A percentile compares a stretch with the other conserved stretches of the same genome.
These are phyloP conservation scores for Acanthamoeba lenticulata DNA, from an alignment of 208 protist genomes.

Conservation along the genomic window DNA sequence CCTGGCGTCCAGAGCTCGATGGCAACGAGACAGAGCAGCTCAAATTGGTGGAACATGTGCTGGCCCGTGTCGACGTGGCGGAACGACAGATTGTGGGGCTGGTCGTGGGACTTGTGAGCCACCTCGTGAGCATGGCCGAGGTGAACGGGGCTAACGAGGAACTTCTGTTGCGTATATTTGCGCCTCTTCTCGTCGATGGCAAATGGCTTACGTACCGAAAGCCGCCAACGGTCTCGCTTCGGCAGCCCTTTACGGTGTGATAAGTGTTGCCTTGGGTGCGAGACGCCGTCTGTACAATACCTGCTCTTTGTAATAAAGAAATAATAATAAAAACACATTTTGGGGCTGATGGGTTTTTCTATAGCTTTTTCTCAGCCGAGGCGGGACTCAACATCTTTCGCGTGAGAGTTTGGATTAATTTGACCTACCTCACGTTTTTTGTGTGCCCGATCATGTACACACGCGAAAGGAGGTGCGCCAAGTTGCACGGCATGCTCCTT, in stretches of 20 bases:
- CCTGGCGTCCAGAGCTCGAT: not conserved
- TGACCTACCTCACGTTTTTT: too few species aligned
- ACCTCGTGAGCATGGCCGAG: conserved; percentile 5
- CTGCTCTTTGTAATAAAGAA: too few species aligned
- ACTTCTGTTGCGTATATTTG: not conserved
- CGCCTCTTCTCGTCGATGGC: not conserved
- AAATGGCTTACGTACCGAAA: not conserved
- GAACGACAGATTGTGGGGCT: not conserved
- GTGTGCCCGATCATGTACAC: too few species aligned
- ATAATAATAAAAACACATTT: too few species aligned
- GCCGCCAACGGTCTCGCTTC: not conserved
- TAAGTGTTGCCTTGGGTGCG: not conserved
- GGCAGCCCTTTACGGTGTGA: not conserved
- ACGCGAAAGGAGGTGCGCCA: too few species aligned
- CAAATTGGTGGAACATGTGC: not conserved
- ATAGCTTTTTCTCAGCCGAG: too few species aligned
- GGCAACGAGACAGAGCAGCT: not conserved
- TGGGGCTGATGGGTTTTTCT: too few species aligned
- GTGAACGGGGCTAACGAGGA: not conserved
- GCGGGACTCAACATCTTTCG: too few species aligned
- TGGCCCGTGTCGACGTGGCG: not conserved
- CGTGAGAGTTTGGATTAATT: too few species aligned
- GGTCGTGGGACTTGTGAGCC: not conserved
- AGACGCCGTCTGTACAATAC: too few species aligned
- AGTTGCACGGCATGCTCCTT: too few species aligned